Evolutionary conservation across 768 basidiomycete genomes (phyloP), one percentile per base, ranked within the genome.

Genomic region (Clitopilus passeckerianus): DNA sequence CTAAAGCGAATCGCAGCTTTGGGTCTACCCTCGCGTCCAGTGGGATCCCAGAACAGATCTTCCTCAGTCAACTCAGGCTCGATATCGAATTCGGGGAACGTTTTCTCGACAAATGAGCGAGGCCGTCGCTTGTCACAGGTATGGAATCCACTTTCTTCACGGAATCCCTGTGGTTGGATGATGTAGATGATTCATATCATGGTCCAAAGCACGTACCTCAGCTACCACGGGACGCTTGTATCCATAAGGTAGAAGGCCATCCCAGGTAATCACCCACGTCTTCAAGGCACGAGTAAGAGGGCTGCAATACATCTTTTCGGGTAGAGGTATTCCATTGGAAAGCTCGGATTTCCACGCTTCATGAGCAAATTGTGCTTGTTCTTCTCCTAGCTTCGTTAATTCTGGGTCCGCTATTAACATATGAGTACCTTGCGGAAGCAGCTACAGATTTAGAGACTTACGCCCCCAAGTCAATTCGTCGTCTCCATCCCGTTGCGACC

Each of bases 381-480:
- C 63, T 46, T 81, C 74, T 1, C 90, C 90, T 2, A 81, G 60
- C 0, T 70, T 67, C 0, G 90, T 91, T 24, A 91, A 78, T 23
- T 80, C 72, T 6, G 89, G 82, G 66, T 91, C 89, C 27, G 89
- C 87, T 87, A 61, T 18, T 6, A 16, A 56, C 8, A 37, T 16
- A 18, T 30, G n/a, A 41, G 34, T n/a, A 44, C 18, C 5, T 4
- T 33, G 20, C 27, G 6, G 2, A 14, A 34, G 20, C 22, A 14
- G 22, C 16, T 41, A 10, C 12, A 35, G 6, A 22, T 18, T 23
- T 24, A 1, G 12, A 57, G 43, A 57, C 87, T 63, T 64, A 88
- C 87, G 90, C 23, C 91, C 91, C 90, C 90, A 93, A 1, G 71
- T 72, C 2, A 90, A 70, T 55, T 88, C 80, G 14, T 74, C 86